Evolutionary conservation across 2,329 filamentous ascomycete species (phyloP).

Genomic region (Aspergillus quadrilineatus): DNA sequence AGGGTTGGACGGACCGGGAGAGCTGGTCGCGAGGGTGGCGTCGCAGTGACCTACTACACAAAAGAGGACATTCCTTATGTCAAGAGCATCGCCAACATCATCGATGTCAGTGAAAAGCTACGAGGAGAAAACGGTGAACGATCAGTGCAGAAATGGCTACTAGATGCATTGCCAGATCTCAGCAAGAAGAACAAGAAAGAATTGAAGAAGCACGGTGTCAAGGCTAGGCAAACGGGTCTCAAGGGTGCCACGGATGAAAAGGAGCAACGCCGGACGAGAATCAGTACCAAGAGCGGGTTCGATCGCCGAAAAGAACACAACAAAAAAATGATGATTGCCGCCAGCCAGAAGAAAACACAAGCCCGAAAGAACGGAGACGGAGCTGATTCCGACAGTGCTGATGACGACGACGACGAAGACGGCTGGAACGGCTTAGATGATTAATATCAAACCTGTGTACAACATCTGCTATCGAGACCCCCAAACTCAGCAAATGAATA

Average conservation of each 20-base stretch:
- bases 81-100: conserved; percentile 90
- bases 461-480: conserved; percentile 19
- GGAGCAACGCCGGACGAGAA: conserved; percentile 59
- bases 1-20: conserved; percentile 88
- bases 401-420: conserved; percentile 21
- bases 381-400: conserved; percentile 20
- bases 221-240: conserved; percentile 58
- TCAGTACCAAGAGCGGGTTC: conserved; percentile 63
- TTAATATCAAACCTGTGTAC: conserved; percentile 26
- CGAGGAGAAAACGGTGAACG: conserved; percentile 51
- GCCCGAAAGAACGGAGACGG: conserved; percentile 16
- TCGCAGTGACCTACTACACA: conserved; percentile 92
- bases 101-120: conserved; percentile 76
- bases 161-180: conserved; percentile 81
- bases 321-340: conserved; percentile 46
- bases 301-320: conserved; percentile 48
- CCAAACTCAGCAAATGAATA: conserved; percentile 13
- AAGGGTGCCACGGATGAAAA: conserved; percentile 44
- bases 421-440: conserved; percentile 43
- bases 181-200: conserved; percentile 80
- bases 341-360: conserved; percentile 38
- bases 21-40: conserved; percentile 80
- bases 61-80: conserved; percentile 90
- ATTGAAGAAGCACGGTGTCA: conserved; percentile 78
- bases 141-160: conserved; percentile 77